A percentile compares a stretch with the other conserved stretches of the same genome.
These are phyloP conservation scores for Falciphora oryzae DNA, from an alignment of 2,329 filamentous ascomycete genomes.

Conservation along the genomic window DNA sequence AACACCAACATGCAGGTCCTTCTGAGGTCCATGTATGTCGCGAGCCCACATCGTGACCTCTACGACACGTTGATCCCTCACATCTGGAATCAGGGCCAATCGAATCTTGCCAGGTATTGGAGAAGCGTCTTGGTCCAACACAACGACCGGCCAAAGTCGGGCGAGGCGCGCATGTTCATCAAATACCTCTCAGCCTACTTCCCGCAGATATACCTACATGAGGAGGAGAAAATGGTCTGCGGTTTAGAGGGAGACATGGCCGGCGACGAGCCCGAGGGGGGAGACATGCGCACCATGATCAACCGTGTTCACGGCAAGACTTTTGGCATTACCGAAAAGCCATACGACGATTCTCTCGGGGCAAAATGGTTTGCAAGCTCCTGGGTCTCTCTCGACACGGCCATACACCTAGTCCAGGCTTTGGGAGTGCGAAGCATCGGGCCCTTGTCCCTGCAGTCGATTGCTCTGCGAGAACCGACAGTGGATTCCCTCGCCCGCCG, in stretches of 20 bases:
- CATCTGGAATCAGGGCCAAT: slow-evolving; percentile 41
- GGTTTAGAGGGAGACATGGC: slow-evolving; percentile 10
- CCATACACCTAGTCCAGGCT: slow-evolving; percentile 63
- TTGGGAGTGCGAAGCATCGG: slow-evolving; percentile 70
- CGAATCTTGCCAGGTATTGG: slow-evolving; percentile 41
- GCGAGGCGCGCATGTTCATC: slow-evolving; percentile 41
- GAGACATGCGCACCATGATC: slow-evolving; percentile 3
- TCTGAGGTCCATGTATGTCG: slow-evolving; percentile 39
- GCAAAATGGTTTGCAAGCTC: slow-evolving; percentile 73
- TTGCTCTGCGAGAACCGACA: slow-evolving; percentile 60
- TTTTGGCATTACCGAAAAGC: slow-evolving; percentile 36
- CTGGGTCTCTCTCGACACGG: slow-evolving; percentile 66
- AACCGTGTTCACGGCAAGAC: slow-evolving; percentile 33
- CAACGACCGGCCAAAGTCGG: slow-evolving; percentile 34
- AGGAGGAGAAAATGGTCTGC: slow-evolving; percentile 29
- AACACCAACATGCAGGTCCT: slow-evolving; percentile 30
- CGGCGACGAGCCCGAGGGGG: not conserved
- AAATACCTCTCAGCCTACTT: slow-evolving; percentile 42
- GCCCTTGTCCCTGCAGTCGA: slow-evolving; percentile 68
- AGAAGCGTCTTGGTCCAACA: slow-evolving; percentile 34
- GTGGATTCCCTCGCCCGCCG: slow-evolving; percentile 50
- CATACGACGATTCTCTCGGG: slow-evolving; percentile 62
- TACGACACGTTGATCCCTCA: slow-evolving; percentile 49
- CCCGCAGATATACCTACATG: slow-evolving; percentile 30
- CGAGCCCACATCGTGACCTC: slow-evolving; percentile 34